Evolutionary conservation across 2,329 filamentous ascomycete species (phyloP).

Genomic region (Gliomastix tumulicola): DNA sequence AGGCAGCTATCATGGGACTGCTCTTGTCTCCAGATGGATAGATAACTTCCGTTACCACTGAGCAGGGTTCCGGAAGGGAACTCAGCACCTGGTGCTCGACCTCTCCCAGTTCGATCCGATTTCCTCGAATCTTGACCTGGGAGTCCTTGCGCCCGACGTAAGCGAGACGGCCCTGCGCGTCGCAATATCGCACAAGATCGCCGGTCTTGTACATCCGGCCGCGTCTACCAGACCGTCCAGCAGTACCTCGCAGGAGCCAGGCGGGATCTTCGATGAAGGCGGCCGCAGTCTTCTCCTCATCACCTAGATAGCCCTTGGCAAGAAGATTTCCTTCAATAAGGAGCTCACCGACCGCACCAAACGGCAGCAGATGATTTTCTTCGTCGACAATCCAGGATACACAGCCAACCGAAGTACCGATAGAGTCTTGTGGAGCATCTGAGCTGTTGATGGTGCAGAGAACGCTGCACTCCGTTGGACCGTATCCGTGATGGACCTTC

Average conservation of each 20-base stretch:
- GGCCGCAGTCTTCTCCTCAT: slow-evolving; percentile 8
- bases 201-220: slow-evolving; percentile 79
- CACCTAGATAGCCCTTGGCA: slow-evolving; percentile 12
- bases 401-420: not conserved
- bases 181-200: slow-evolving; percentile 72
- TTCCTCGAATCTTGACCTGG: slow-evolving; percentile 75
- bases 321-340: slow-evolving; percentile 11
- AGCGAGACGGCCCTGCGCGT: slow-evolving; percentile 62
- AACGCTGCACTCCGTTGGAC: slow-evolving; percentile 30
- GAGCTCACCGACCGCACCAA: slow-evolving; percentile 14
- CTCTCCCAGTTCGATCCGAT: slow-evolving; percentile 71
- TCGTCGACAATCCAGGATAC: slow-evolving; percentile 8
- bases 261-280: slow-evolving; percentile 16
- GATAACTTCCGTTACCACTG: not conserved
- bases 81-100: slow-evolving; percentile 50
- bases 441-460: slow-evolving; percentile 5
- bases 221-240: slow-evolving; percentile 25
- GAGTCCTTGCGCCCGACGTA: slow-evolving; percentile 70
- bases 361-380: slow-evolving; percentile 9
- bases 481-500: slow-evolving; percentile 36
- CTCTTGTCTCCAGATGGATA: not conserved
- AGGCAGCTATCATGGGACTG: not conserved
- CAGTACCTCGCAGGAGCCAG: slow-evolving; percentile 57
- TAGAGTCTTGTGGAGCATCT: not conserved
- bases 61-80: not conserved